Base-by-base conservation (phyloP, 2,329 filamentous ascomycete genomes). In the Clonostachys solani region DNA sequence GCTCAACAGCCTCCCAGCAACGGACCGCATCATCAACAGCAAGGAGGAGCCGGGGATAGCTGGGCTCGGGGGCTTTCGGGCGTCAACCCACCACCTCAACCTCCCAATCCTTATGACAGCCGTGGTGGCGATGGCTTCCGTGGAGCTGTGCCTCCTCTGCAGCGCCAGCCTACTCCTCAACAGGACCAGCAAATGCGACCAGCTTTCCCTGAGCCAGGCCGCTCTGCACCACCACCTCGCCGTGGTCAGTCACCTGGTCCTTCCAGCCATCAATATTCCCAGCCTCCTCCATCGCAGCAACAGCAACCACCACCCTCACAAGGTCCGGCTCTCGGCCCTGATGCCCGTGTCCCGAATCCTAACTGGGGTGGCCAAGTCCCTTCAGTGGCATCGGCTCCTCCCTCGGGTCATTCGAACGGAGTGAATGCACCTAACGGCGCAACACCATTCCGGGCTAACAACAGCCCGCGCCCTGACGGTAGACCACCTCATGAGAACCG, bases 381-480 rank as follows among this genome's bases (percentile, higher is more conserved):
- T 12, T 67, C 68, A 18, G 58, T 65, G 10, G 64, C 68, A 12
- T 60, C 67, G 7, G 63, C 66, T 43, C 64, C 66, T 13, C 57
- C 66, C 12, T 56, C 66, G 17, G 60, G 58, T 43, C 69, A 65
- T 33, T 61, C 66, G n/a, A 68, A 65, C n/a, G 42, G 48, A 16
- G 43, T 41, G 12, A 43, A 38, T 33, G 62, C 60, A 6, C 55
- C 63, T 5, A 73, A 69, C 41, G 69, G 47, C 9, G 62, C 90
- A 57, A 85, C 89, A 56, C 81, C 86, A 16, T 96, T 92, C 70
- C 83, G 85, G 33, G 60, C 63, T 48, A 81, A 84, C 33, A 83
- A 83, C 57, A 95, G 88, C 63, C 89, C 92, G 50, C 82, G 89
- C n/a, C 82, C 87, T 44, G 92, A 96, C 54, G 84, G 91, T 42